Evolutionary conservation across 441 rosid species (phyloP), one percentile per base, ranked within the genome.

Genomic region (Adansonia gregorii): DNA sequence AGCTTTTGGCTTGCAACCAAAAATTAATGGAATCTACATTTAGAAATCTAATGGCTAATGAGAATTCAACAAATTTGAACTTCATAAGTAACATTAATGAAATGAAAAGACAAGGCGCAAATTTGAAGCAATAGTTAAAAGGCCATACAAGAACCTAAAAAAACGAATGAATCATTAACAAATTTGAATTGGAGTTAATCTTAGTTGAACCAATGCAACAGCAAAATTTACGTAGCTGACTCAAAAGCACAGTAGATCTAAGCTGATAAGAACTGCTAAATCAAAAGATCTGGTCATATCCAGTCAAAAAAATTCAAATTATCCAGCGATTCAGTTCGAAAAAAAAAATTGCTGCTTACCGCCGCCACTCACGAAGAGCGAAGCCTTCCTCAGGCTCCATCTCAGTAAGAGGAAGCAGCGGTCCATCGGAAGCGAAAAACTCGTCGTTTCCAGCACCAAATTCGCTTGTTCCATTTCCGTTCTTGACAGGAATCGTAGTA

Each of bases 281-380:
- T 8, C 12, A 67, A 48, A 55, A 48, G 84, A 90, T 83, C 90
- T 78, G 74, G 71, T 39, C 76, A 70, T 73, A 76, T 67, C 7
- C 58, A 31, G 12, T 41, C 7, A 12, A 56, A 17, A 78, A 67
- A 73, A 65, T 48, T 41, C 58, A 58, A 15, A 68, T 73, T 48
- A 77, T 49, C 15, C 46, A 75, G 67, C 58, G 22, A 41, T 72
- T 70, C 27, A 76, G 20, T 39, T 17, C n/a, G 52, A 60, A 22
- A 15, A 8, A 31, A 70, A 27, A 14, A 27, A 15, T 46, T 27
- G 11, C 49, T 17, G 73, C 92, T 87, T 61, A 92, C 94, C 92
- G 91, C 48, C 97, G 90, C 97, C 97, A 92, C 82, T 90, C 94
- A 43, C 92, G 92, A 59, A 92, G 87, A 55, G 88, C 91, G 48